Base-by-base conservation (phyloP, 2,329 filamentous ascomycete species). In the Samsoniella hepiali region DNA sequence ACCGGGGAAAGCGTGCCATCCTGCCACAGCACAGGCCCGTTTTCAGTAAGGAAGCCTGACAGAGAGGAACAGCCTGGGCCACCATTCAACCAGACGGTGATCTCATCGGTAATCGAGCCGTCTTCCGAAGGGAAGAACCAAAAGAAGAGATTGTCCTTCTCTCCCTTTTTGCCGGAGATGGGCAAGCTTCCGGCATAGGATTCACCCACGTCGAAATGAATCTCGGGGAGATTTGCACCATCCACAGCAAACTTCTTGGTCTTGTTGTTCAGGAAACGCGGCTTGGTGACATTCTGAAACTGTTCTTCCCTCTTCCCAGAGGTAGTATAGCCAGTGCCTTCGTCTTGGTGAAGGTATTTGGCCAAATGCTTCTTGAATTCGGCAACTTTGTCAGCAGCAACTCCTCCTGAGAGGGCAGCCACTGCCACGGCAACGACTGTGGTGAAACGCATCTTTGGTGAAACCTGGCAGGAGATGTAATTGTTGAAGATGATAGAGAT, bases 21-120 rank as follows among this genome's bases (percentile, higher is more conserved):
- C 71, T 89, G 84, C 88, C 88, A 91, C 5, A 83, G 64, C 69
- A 91, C 89, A 0, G 90, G 88, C 0, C 91, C 90, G 68, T 92
- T 93, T 68, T 93, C 90, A 56, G 91, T 89, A 8, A 94, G 72
- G 1, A 93, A 78, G 6, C 89, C 90, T 67, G 87, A 82, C 8
- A 91, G 79, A 1, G 87, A 90, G 36, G 79, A 81, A 67, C 82
- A 86, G 27, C 82, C 83, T 17, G 83, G 83, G 15, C 78, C 78
- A 3, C 85, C 85, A 64, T 87, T 88, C 36, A 83, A 73, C 83
- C 83, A 90, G 55, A 89, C 86, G 1, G 86, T 74, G 45, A 90
- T 81, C 65, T 89, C 87, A 56, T 88, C 81, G 0, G 78, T 75
- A 0, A 79, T 78, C 6, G 77, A 71, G 1, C 77, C 71, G 42